Evolutionary conservation across 129 eudicot species (phyloP), one percentile per base, ranked within the genome.

Genomic region (Lactuca sativa): DNA sequence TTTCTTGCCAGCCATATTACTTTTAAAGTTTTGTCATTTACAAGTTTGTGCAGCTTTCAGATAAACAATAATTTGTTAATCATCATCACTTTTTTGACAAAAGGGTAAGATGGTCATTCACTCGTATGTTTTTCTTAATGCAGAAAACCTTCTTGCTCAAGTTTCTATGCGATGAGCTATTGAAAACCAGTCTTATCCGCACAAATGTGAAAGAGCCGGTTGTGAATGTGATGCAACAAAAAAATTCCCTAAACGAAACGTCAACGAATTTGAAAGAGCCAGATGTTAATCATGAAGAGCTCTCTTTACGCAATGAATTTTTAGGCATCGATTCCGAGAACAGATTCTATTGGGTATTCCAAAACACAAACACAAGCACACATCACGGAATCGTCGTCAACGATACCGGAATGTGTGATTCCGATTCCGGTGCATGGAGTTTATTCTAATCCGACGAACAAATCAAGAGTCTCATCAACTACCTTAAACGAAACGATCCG

Each of bases 261-360:
- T n/a, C n/a, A n/a, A n/a, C n/a, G n/a, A n/a, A n/a, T n/a, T 21
- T 21, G 21, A n/a, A 21, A 21, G 21, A 21, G 21, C 21, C 21
- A 21, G 21, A 21, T 21, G 30, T 25, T 80, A 14, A 43, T 2
- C 44, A 5, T 2, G 5, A 55, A 32, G 71, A 69, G 51, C 43
- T 44, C 15, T 79, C 82, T 40, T n/a, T 68, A 41, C 68, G 88
- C 51, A 76, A 70, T 52, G 81, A 81, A 40, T 75, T 57, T 75
- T 33, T 86, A 59, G 92, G 92, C 16, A 71, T 38, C 1, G 92
- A 86, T 72, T 80, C 77, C 38, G 31, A n/a, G 41, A 86, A 82
- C 62, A 71, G 88, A 51, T 57, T 75, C 51, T 86, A 86, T 44
- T 86, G 92, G 92, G 74, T 70, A 4, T 83, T 82, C 16, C 72